Conservation (phyloP, 441 rosid genomes). For the Lepidium campestre region DNA sequence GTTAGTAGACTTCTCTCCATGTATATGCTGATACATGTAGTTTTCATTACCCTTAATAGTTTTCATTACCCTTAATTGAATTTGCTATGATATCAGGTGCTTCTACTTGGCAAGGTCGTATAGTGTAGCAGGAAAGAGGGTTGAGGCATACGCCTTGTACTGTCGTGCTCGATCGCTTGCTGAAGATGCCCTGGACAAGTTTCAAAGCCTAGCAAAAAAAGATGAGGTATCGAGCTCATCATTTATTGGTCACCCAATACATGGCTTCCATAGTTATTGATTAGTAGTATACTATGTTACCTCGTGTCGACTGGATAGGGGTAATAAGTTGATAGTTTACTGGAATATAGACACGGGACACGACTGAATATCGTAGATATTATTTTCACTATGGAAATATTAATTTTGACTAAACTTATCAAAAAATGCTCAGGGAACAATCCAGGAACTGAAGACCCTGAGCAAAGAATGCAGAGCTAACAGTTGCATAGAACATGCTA, state of each 20-base stretch:
- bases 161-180: constrained; percentile 72
- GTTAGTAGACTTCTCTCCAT: not conserved
- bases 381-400: not conserved
- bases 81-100: constrained; percentile 47
- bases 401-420: not conserved
- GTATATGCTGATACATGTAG: not conserved
- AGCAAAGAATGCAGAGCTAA: constrained; percentile 71
- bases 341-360: not conserved
- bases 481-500: constrained; percentile 91
- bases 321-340: not conserved
- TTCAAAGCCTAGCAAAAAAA: constrained; percentile 55
- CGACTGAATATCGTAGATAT: not conserved
- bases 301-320: not conserved
- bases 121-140: constrained; percentile 86
- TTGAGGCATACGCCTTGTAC: constrained; percentile 79
- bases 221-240: constrained; percentile 60
- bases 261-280: constrained; percentile 17
- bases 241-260: not conserved
- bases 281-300: constrained; percentile 14
- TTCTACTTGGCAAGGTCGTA: constrained; percentile 89
- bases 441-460: constrained; percentile 59
- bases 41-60: not conserved
- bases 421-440: constrained; percentile 37
- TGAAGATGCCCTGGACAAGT: constrained; percentile 60
- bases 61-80: constrained; percentile 23